Conservation (phyloP, 495 filamentous ascomycete genomes). For the Neurospora sp. region DNA sequence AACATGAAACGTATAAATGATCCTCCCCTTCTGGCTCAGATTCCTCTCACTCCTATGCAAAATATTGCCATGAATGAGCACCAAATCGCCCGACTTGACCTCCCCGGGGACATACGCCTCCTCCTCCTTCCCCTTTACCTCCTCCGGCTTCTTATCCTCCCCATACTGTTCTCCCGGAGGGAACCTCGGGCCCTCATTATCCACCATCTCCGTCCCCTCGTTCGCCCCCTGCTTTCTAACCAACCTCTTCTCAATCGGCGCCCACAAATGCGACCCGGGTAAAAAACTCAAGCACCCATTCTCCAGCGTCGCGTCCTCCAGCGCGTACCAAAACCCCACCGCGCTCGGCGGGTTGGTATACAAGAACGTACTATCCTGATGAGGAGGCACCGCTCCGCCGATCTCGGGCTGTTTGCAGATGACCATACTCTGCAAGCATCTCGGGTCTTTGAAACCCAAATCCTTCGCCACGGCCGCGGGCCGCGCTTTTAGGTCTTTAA, state of each 20-base stretch:
- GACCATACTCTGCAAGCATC: conserved; percentile 81
- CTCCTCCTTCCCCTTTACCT: conserved; percentile 1
- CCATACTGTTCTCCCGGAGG: conserved; percentile 34
- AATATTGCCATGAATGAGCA: conserved; percentile 93
- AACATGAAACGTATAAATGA: conserved; percentile 96
- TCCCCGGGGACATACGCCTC: conserved; percentile 57
- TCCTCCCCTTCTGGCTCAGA: conserved; percentile 68
- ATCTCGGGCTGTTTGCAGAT: conserved; percentile 98
- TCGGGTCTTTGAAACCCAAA: conserved; percentile 65
- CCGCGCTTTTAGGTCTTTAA: conserved; percentile 14
- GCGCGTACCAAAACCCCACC: conserved; percentile 90
- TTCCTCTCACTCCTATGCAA: conserved; percentile 96
- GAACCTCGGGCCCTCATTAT: conserved; percentile 33
- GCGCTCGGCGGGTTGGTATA: conserved; percentile 87
- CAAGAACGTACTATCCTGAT: conserved; percentile 86
- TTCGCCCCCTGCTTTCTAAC: conserved; percentile 48
- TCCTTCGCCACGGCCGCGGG: conserved; percentile 55
- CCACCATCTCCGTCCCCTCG: conserved; percentile 41
- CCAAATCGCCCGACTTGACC: conserved; percentile 79
- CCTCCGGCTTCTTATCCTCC: conserved; percentile 7
- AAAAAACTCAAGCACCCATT: conserved; percentile 88
- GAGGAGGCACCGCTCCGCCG: conserved; percentile 73
- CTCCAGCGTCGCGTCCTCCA: conserved; percentile 75
- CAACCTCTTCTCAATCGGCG: conserved; percentile 57
- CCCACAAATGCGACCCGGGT: conserved; percentile 63